Evolutionary conservation across 371 early-diverging fungal genomes (phyloP), one percentile per base, ranked within the genome.

Genomic region (Mortierella sp.): DNA sequence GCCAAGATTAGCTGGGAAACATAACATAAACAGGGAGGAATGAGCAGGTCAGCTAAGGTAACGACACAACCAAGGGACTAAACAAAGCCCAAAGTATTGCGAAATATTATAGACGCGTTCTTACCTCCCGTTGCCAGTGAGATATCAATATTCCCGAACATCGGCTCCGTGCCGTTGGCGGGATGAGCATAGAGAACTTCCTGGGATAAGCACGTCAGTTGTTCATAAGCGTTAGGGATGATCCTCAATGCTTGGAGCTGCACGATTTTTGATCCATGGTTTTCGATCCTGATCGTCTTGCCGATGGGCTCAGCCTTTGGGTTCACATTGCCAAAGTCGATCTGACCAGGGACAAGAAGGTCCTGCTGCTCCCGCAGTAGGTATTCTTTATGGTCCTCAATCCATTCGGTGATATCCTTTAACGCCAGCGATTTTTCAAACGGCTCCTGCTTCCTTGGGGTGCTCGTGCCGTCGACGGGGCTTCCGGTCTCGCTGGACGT

Each of bases 131-230:
- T 63, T 1, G 59, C 23, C 14, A 73, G 39, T 21, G 47, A 37
- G 26, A 73, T 59, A 8, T 73, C 68, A 60, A 73, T 67, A 27
- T 67, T 67, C 7, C 63, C 75, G 63, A 73, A 73, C 75, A 73
- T 73, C 3, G 75, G 75, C 48, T 73, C 68, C 3, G 51, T 63
- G 46, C 75, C 75, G 46, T 67, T 62, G 17, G 75, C 75, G 32
- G 75, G 75, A 46, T 73, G 60, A 11, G 63, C 64, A 14, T 67
- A 62, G 28, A 73, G 62, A 17, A 42, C 19, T 14, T 73, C 63
- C 30, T 49, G 34, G 23, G 50, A 49, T 19, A 59, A 56, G 41
- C 67, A 67, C 7, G 19, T 46, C 17, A 73, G 34, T 27, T 73
- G 75, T 21, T 73, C 64, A 50, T 50, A 67, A 5, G 47, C 50